A percentile compares a stretch with the other conserved stretches of the same genome.
Conservation (phyloP, 1,139 yeast genomes). For the Magnusiomyces tetraspermus region DNA sequence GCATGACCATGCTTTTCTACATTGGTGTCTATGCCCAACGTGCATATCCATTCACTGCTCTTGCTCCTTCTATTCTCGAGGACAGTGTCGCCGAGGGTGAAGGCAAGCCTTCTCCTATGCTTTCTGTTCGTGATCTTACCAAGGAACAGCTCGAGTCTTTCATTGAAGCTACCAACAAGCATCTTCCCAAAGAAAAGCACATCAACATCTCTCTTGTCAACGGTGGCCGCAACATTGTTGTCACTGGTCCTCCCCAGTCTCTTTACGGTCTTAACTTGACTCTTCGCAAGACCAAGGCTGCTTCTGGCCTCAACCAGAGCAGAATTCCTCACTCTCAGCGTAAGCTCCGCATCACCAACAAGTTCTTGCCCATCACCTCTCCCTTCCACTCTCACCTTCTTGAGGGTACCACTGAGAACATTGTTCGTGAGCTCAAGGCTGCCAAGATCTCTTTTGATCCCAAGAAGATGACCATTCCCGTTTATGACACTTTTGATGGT, state of each 20-base stretch:
- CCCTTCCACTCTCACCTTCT: slow-evolving; percentile 94
- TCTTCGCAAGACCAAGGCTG: slow-evolving; percentile 89
- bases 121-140: slow-evolving; percentile 82
- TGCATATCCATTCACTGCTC: slow-evolving; percentile 84
- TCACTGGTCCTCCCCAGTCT: slow-evolving; percentile 97
- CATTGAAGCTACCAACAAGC: slow-evolving; percentile 82
- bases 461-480: slow-evolving; percentile 64
- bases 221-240: slow-evolving; percentile 92
- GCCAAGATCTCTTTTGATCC: slow-evolving; percentile 50
- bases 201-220: slow-evolving; percentile 83
- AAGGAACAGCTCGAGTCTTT: slow-evolving; percentile 66
- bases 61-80: slow-evolving; percentile 88
- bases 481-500: slow-evolving; percentile 84
- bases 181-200: slow-evolving; percentile 85
- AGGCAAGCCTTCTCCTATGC: slow-evolving; percentile 97
- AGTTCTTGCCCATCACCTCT: slow-evolving; percentile 90
- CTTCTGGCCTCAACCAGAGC: slow-evolving; percentile 88
- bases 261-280: slow-evolving; percentile 89
- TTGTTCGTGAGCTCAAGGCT: slow-evolving; percentile 53
- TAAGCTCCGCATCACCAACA: slow-evolving; percentile 82
- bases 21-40: slow-evolving; percentile 88
- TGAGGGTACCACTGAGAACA: slow-evolving; percentile 56
- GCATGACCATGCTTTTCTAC: slow-evolving; percentile 77
- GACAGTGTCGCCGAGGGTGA: slow-evolving; percentile 92
- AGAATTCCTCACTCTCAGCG: slow-evolving; percentile 90